A percentile compares a stretch with the other conserved stretches of the same genome.
These are phyloP conservation scores for Daldinia concentrica DNA, from an alignment of 495 filamentous ascomycete species.

Conservation along the genomic window DNA sequence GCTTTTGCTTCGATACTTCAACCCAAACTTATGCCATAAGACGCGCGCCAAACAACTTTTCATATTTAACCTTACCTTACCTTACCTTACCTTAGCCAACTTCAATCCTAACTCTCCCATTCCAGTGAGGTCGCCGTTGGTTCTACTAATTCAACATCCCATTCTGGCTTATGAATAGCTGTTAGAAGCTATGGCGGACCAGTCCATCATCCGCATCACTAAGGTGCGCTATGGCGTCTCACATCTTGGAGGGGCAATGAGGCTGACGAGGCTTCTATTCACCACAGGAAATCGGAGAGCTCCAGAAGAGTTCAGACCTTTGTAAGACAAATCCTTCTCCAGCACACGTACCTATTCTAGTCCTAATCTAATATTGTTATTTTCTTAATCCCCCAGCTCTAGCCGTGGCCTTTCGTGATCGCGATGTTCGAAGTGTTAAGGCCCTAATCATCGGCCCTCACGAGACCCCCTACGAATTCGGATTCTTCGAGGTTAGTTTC, in stretches of 20 bases:
- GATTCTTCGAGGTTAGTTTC: constrained; percentile 85
- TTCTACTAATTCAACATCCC: neutral
- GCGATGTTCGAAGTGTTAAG: constrained; percentile 86
- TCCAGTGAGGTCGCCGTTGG: neutral
- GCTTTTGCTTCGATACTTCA: constrained; percentile 17
- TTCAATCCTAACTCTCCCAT: neutral
- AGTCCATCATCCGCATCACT: constrained; percentile 85
- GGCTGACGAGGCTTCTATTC: constrained; percentile 50
- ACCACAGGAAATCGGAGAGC: constrained; percentile 79
- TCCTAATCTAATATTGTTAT: constrained; percentile 18
- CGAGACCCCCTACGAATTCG: constrained; percentile 95
- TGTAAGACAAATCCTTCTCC: constrained; percentile 63
- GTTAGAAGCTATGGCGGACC: constrained; percentile 72
- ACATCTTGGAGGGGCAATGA: constrained; percentile 43
- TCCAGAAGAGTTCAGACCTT: constrained; percentile 81
- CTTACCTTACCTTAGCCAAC: constrained; percentile 1
- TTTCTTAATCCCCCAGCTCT: constrained; percentile 64
- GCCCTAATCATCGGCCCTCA: constrained; percentile 93
- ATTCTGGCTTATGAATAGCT: constrained; percentile 30
- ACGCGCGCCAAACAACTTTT: constrained; percentile 22
- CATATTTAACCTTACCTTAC: neutral
- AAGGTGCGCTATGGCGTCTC: constrained; percentile 61
- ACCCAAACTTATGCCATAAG: constrained; percentile 30
- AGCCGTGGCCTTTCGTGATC: constrained; percentile 84
- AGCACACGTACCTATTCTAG: constrained; percentile 9